phyloP scores from a whole-genome alignment of 371 early-diverging fungal species.

The Mucor saturninus region DNA sequence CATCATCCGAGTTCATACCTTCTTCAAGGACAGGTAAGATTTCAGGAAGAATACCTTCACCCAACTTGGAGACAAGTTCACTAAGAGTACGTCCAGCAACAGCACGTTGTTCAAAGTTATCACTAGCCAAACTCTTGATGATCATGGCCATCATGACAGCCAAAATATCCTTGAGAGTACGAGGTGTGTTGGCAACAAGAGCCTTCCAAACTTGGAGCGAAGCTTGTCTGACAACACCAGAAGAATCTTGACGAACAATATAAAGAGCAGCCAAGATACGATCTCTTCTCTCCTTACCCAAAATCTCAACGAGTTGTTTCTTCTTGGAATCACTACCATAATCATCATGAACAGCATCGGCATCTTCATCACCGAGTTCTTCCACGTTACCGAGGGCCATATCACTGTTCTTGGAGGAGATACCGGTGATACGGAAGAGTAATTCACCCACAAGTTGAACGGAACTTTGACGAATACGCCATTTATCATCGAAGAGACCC shows the following conservation, averaged over 20 bases:
- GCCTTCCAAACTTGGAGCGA: slow-evolving; percentile 94
- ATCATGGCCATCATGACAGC: slow-evolving; percentile 87
- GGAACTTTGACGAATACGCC: slow-evolving; percentile 96
- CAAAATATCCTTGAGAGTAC: slow-evolving; percentile 94
- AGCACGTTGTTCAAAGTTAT: slow-evolving; percentile 73
- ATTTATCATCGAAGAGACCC: slow-evolving; percentile 89
- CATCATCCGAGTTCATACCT: slow-evolving; percentile 72
- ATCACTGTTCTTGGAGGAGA: slow-evolving; percentile 61
- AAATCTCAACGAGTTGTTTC: slow-evolving; percentile 77
- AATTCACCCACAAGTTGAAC: slow-evolving; percentile 96
- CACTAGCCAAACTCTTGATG: slow-evolving; percentile 77
- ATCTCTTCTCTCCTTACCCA: slow-evolving; percentile 89
- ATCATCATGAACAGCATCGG: slow-evolving; percentile 56
- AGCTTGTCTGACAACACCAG: slow-evolving; percentile 89
- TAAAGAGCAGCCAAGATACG: slow-evolving; percentile 91
- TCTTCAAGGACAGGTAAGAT: slow-evolving; percentile 89
- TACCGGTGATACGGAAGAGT: slow-evolving; percentile 89
- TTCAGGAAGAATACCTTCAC: slow-evolving; percentile 85
- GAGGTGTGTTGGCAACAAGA: slow-evolving; percentile 94
- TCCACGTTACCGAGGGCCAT: slow-evolving; percentile 50
- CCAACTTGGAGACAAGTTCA: slow-evolving; percentile 95
- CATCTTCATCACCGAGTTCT: slow-evolving; percentile 60
- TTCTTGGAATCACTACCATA: slow-evolving; percentile 69
- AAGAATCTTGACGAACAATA: slow-evolving; percentile 84
- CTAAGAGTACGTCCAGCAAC: slow-evolving; percentile 91